Base-by-base conservation (phyloP, 495 filamentous ascomycete genomes). In the Hypoxylon fragiforme region DNA sequence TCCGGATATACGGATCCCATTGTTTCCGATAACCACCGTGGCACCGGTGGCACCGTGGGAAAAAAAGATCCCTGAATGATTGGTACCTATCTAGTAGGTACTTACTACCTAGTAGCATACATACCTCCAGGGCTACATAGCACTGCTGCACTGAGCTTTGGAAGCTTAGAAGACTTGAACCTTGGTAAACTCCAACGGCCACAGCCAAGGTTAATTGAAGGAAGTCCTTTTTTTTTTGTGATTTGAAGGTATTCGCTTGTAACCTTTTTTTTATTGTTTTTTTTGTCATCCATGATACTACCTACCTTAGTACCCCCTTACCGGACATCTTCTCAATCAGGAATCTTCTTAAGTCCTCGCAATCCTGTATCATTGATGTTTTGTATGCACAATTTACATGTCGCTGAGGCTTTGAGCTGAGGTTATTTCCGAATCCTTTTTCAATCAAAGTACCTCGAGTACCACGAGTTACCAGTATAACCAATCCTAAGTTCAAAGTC, bases 11-110 rank as follows among this genome's bases (percentile, higher is more conserved):
- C 64, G 59, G 57, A 56, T 60, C 44, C 38, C 57, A 31, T 45
- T 62, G 64, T 64, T 62, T 65, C 64, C 64, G 64, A 60, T 43
- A 50, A 64, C 37, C 36, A 53, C 56, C 52, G 50, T 47, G 31
- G 28, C 3, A 3, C 3, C 8, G 2, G 12, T 34, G 31, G 12
- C 8, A 34, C n/a, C n/a, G n/a, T n/a, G n/a, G n/a, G n/a, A n/a
- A n/a, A n/a, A n/a, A n/a, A n/a, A n/a, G n/a, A n/a, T n/a, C n/a
- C n/a, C n/a, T n/a, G n/a, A n/a, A n/a, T n/a, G n/a, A n/a, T n/a
- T n/a, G n/a, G n/a, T n/a, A n/a, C n/a, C n/a, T n/a, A n/a, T n/a
- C n/a, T n/a, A n/a, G n/a, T n/a, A n/a, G n/a, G n/a, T n/a, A n/a
- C n/a, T n/a, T n/a, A n/a, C n/a, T n/a, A n/a, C n/a, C n/a, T n/a